Evolutionary conservation across 2,329 filamentous ascomycete species (phyloP).

Genomic region (Stagonosporopsis vannaccii): DNA sequence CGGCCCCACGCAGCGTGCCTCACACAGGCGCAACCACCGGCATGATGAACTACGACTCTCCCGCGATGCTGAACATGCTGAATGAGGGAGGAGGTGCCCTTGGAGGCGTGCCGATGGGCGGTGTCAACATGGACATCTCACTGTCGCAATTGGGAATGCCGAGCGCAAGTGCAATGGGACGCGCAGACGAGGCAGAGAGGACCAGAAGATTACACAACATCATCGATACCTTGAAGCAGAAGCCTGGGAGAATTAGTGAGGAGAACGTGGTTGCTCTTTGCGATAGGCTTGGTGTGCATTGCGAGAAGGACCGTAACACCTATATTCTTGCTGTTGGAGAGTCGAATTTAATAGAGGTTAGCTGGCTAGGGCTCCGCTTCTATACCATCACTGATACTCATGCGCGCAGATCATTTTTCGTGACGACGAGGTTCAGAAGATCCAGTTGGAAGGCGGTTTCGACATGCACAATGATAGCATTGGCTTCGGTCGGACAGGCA

Average conservation of each 20-base stretch:
- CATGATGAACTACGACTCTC: slow-evolving; percentile 52
- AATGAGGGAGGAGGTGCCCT: slow-evolving; percentile 50
- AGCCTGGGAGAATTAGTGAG: slow-evolving; percentile 75
- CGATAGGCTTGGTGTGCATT: slow-evolving; percentile 69
- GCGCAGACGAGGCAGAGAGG: slow-evolving; percentile 62
- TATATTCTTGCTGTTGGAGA: slow-evolving; percentile 47
- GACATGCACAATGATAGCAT: slow-evolving; percentile 62
- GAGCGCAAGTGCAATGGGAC: slow-evolving; percentile 47
- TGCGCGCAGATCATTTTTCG: slow-evolving; percentile 38
- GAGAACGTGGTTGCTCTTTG: slow-evolving; percentile 77
- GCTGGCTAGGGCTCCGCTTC: neutral
- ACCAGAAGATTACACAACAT: slow-evolving; percentile 64
- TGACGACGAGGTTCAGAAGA: slow-evolving; percentile 59
- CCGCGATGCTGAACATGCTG: slow-evolving; percentile 53
- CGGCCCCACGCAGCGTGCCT: slow-evolving; percentile 54
- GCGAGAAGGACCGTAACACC: slow-evolving; percentile 34
- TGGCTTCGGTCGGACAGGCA: slow-evolving; percentile 60
- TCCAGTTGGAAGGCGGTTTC: slow-evolving; percentile 70
- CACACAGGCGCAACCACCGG: slow-evolving; percentile 43
- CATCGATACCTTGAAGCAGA: slow-evolving; percentile 71
- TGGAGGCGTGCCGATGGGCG: slow-evolving; percentile 49
- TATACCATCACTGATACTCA: slow-evolving; percentile 2
- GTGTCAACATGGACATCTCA: slow-evolving; percentile 47
- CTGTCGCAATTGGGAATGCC: slow-evolving; percentile 53
- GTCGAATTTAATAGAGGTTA: slow-evolving; percentile 29